phyloP scores from a whole-genome alignment of 306 rosid genomes.

The Vigna reflexopilosa region DNA sequence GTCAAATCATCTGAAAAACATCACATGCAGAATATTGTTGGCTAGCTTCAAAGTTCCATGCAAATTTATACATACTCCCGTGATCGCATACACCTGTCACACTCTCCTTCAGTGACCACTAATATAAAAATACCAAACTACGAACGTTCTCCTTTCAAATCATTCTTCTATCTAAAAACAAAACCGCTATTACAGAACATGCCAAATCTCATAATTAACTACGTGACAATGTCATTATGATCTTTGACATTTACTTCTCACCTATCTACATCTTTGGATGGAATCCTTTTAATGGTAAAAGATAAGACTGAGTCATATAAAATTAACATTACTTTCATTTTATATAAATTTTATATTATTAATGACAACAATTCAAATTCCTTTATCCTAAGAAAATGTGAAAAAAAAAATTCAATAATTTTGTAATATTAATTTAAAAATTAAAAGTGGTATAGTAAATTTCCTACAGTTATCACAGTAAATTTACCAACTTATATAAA shows the following conservation, averaged over 20 bases:
- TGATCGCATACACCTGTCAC: constrained; percentile 37
- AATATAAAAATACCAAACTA: constrained; percentile 1
- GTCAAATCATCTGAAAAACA: background rate
- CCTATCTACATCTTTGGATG: background rate
- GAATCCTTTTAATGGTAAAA: background rate
- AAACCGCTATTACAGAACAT: background rate
- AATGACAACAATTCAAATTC: too few relatives aligned
- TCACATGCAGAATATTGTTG: constrained; percentile 3
- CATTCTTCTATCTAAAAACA: background rate
- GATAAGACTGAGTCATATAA: background rate
- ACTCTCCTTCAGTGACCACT: background rate
- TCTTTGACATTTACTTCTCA: background rate
- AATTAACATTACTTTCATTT: background rate
- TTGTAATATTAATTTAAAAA: background rate
- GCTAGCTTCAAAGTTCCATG: constrained; percentile 22
- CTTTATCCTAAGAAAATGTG: too few relatives aligned
- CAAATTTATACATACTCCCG: constrained; percentile 22
- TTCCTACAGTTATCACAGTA: too few relatives aligned
- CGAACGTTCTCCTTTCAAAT: background rate
- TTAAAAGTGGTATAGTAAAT: background rate
- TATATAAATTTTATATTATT: background rate
- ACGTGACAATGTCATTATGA: background rate
- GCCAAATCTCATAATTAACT: constrained; percentile 24
- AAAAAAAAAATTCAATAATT: background rate
- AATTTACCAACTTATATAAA: too few relatives aligned